Evolutionary conservation across 2,329 filamentous ascomycete genomes (phyloP), one percentile per base, ranked within the genome.

Genomic region (Diplodia mutila): DNA sequence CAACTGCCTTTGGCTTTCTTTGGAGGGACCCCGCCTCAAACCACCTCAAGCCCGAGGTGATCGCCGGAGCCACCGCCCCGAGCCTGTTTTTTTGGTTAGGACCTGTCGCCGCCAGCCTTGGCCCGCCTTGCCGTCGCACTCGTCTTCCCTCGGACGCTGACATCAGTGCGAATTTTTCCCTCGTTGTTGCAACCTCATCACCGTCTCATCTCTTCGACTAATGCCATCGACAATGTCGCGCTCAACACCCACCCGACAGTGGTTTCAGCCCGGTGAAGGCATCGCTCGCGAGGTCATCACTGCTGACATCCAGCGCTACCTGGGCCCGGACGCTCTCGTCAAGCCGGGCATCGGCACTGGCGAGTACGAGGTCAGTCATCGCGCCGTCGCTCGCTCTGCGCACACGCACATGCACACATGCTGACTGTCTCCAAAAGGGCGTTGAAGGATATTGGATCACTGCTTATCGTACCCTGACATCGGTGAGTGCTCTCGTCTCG

Each of bases 241-340:
- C 75, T 67, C 75, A 77, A 75, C 57, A 11, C 66, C 66, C 12
- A 80, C 76, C 42, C 76, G 77, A 52, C 78, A 83, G 76, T 85
- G 82, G 82, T 85, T 83, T 73, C 78, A 83, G 70, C 78, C 79
- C 16, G 82, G 79, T 69, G 81, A 83, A 57, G 83, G 82, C 75
- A 85, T 85, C 72, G 80, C 82, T 67, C 75, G 83, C 73, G 80
- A 84, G 75, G 82, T 85, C 75, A 84, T 85, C 70, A 82, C 82
- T 57, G 81, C 82, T 71, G 82, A 85, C 75, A 84, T 85, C 71
- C 82, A 84, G 75, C 79, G 82, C 72, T 84, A 84, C 72, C 74
- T 85, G 67, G 83, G 82, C 65, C 81, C 80, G 69, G 82, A 85
- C 77, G 83, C 83, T 59, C 81, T 82, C 67, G 81, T 84, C 53